phyloP scores from a whole-genome alignment of 2,329 filamentous ascomycete species.

The Microsporum ferrugineum region DNA sequence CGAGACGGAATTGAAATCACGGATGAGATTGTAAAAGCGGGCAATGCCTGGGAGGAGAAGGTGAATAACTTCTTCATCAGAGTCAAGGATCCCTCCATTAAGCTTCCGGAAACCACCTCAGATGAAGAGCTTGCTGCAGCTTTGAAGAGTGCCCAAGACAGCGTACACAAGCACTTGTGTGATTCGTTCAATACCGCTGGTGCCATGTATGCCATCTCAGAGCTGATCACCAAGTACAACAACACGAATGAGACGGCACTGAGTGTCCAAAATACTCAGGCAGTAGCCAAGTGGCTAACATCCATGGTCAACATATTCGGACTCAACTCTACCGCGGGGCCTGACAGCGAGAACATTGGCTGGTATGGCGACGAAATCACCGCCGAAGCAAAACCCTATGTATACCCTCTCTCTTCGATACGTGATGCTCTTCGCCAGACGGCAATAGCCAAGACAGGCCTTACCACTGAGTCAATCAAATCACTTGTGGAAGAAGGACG shows the following conservation, averaged over 20 bases:
- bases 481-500: conserved; percentile 28
- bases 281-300: conserved; percentile 66
- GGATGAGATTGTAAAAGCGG: conserved; percentile 63
- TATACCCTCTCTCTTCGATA: conserved; percentile 48
- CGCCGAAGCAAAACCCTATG: conserved; percentile 45
- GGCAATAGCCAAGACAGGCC: conserved; percentile 40
- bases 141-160: conserved; percentile 44
- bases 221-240: conserved; percentile 70
- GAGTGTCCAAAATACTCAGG: conserved; percentile 38
- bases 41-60: conserved; percentile 67
- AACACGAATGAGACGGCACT: conserved; percentile 37
- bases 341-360: conserved; percentile 40
- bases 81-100: conserved; percentile 36
- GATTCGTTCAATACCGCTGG: conserved; percentile 82
- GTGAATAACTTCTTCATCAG: conserved; percentile 61
- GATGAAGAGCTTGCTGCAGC: conserved; percentile 59
- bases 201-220: conserved; percentile 66
- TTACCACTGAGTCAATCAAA: conserved; percentile 29
- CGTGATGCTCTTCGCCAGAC: conserved; percentile 48
- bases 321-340: conserved; percentile 39
- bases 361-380: conserved; percentile 57
- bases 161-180: conserved; percentile 54
- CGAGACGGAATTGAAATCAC: conserved; percentile 87
- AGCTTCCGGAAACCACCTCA: conserved; percentile 48
- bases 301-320: conserved; percentile 76